Percentiles rank a stretch among this genome's conserved stretches.
Conservation (phyloP, 441 rosid species). For the Manihot esculenta region DNA sequence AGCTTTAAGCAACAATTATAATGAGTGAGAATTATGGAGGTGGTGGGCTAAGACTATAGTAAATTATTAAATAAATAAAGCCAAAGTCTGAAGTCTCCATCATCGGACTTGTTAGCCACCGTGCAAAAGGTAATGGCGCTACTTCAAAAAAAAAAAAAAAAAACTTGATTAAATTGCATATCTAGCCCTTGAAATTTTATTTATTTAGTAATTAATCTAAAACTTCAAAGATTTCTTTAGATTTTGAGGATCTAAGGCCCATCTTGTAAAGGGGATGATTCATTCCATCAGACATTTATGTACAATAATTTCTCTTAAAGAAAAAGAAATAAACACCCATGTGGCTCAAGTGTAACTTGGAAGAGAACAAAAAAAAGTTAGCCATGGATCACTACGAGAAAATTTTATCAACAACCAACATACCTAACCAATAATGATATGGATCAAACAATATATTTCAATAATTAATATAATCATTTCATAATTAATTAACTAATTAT, state of each 20-base stretch:
- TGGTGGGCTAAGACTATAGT: slow-evolving; percentile 22
- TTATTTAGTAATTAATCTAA: not conserved
- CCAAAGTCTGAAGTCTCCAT: slow-evolving; percentile 2
- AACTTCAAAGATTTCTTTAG: not conserved
- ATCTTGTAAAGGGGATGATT: no score
- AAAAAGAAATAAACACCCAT: no score
- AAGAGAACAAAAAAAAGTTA: no score
- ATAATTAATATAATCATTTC: slow-evolving; percentile 21
- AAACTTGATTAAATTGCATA: no score
- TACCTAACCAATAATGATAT: slow-evolving; percentile 8
- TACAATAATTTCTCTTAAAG: no score
- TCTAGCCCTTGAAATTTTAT: slow-evolving; percentile 5
- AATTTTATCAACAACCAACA: not conserved
- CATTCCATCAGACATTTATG: no score
- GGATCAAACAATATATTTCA: no score
- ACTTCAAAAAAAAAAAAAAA: no score
- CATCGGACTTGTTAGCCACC: not conserved
- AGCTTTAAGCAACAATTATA: slow-evolving; percentile 69
- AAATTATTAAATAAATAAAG: not conserved
- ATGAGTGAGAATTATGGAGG: slow-evolving; percentile 50
- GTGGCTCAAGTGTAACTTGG: no score
- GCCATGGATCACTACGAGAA: no score
- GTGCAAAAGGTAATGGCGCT: not conserved
- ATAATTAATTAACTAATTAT: no score
- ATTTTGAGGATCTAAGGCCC: no score